Base-by-base conservation (phyloP, 805 yeast genomes). In the Suhomyces pyralidae region DNA sequence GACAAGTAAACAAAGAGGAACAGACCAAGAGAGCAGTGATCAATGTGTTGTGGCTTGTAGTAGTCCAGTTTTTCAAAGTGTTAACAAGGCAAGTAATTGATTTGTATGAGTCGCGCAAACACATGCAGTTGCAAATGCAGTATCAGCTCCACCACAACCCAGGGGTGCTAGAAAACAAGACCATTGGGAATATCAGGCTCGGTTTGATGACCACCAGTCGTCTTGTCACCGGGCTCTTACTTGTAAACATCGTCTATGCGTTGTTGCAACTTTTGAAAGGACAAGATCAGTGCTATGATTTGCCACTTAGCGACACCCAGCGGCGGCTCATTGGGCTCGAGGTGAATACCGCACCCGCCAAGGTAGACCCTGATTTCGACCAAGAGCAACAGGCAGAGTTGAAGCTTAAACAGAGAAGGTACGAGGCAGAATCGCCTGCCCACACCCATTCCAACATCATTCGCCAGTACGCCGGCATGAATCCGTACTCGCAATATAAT, bases 241-340 rank as follows among this genome's bases (percentile, higher is more conserved):
- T 61, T 2, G 52, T 66, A 44, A 67, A 70, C 49, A 63, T 76
- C 9, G 28, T 61, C 9, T 38, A 63, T 2, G 63, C 75, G 20
- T 26, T 65, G 3, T 54, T 69, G 40, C 64, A 61, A 44, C 56
- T 79, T 14, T 22, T 70, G 7, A 72, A 69, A 55, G 76, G 79
- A 1, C 74, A 70, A 53, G 84, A 81, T 57, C 78, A 76, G 58
- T 81, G 84, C 56, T 58, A 68, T 34, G 85, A 81, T 59, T 66
- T 81, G 52, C 83, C 83, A 2, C 69, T 81, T 54, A 76, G 69
- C 8, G 70, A 67, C 46, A 68, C 66, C 22, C 85, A 81, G 61
- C 63, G 84, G 46, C 63, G 65, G 40, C 61, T 81, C 14, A 64
- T 81, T 38, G 84, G 84, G 1, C 67, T 81, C 26, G 54, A 57